A percentile compares a stretch with the other conserved stretches of the same genome.
Evolutionary conservation across 2,329 filamentous ascomycete species (phyloP).

Genomic region (Clonostachys solani): DNA sequence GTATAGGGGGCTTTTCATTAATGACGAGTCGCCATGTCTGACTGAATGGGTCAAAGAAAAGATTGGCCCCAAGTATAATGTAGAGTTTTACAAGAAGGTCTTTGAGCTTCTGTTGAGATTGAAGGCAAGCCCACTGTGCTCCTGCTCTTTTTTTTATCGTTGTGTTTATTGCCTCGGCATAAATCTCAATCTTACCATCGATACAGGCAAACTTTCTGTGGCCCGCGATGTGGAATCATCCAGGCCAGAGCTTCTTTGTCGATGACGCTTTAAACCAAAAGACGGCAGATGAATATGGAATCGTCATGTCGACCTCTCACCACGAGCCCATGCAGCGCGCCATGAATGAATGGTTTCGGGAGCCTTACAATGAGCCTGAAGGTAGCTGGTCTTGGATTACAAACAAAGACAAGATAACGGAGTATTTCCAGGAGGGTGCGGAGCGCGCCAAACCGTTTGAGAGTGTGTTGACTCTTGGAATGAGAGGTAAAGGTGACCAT

Average conservation of each 20-base stretch:
- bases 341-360: slow-evolving; percentile 32
- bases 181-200: neutral
- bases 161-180: neutral
- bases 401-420: slow-evolving; percentile 45
- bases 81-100: slow-evolving; percentile 59
- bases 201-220: slow-evolving; percentile 65
- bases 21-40: slow-evolving; percentile 64
- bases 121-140: slow-evolving; percentile 33
- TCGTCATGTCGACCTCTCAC: slow-evolving; percentile 58
- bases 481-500: slow-evolving; percentile 53
- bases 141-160: neutral
- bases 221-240: slow-evolving; percentile 58
- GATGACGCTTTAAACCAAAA: slow-evolving; percentile 65
- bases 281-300: slow-evolving; percentile 59
- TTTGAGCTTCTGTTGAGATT: slow-evolving; percentile 67
- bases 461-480: slow-evolving; percentile 47
- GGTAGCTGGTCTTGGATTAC: slow-evolving; percentile 54
- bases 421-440: slow-evolving; percentile 50
- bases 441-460: slow-evolving; percentile 46
- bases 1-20: slow-evolving; percentile 67
- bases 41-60: slow-evolving; percentile 56
- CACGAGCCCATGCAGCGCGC: slow-evolving; percentile 58
- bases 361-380: slow-evolving; percentile 17
- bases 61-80: slow-evolving; percentile 31
- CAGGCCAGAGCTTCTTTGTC: slow-evolving; percentile 60